Conservation (phyloP, 73 alveolate species). For the Durusdinium trenchii region DNA sequence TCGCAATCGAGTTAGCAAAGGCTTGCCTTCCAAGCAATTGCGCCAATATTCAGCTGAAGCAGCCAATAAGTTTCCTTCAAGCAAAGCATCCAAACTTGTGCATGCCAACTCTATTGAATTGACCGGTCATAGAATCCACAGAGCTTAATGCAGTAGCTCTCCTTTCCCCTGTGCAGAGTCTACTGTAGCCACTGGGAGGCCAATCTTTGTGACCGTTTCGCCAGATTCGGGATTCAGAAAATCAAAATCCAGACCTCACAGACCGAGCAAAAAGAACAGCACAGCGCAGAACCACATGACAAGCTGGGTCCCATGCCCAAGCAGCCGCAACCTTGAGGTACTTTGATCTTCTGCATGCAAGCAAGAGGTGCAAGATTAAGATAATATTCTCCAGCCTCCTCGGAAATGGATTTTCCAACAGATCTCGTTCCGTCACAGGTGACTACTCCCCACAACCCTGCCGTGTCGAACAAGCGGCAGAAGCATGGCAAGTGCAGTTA, state of each 20-base stretch:
- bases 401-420: neutral
- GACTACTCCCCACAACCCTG: neutral
- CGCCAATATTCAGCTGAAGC: constrained; percentile 11
- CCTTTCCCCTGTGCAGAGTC: constrained; percentile 90
- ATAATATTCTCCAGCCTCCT: constrained; percentile 29
- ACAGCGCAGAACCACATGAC: neutral
- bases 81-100: neutral
- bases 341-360: constrained; percentile 83
- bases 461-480: neutral
- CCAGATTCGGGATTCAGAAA: constrained; percentile 61
- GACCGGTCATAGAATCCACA: neutral
- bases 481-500: constrained; percentile 74
- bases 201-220: constrained; percentile 27
- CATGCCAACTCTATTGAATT: neutral
- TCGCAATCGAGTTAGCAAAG: constrained; percentile 38
- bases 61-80: constrained; percentile 30
- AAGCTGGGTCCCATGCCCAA: constrained; percentile 1
- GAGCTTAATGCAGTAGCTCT: neutral
- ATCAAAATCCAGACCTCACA: constrained; percentile 70
- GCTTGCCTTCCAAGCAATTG: constrained; percentile 42
- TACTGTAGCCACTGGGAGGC: constrained; percentile 80
- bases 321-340: constrained; percentile 71
- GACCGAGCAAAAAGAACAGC: neutral
- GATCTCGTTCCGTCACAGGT: neutral
- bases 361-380: constrained; percentile 66